These are phyloP conservation scores for Backusella tuberculispora DNA, from an alignment of 192 early-diverging fungal genomes.

Conservation along the genomic window DNA sequence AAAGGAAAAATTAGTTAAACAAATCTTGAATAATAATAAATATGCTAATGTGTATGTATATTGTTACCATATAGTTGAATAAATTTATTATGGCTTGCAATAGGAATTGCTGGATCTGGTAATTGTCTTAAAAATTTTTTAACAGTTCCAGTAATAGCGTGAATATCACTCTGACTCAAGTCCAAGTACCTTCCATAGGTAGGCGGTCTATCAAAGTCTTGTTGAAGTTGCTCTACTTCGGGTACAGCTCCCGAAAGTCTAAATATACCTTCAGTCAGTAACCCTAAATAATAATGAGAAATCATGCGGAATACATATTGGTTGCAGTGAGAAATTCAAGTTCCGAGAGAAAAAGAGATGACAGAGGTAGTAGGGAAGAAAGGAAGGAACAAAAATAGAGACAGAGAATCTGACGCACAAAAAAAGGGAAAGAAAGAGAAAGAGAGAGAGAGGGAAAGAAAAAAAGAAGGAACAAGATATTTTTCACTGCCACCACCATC, in stretches of 20 bases:
- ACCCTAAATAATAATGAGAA: slow-evolving; percentile 29
- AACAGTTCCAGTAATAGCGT: slow-evolving; percentile 38
- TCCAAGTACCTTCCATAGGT: slow-evolving; percentile 33
- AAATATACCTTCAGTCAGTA: slow-evolving; percentile 39
- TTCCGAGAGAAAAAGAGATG: slow-evolving; percentile 4
- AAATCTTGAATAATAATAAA: background rate
- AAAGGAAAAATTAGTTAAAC: background rate
- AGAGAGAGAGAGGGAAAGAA: background rate
- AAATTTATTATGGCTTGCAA: slow-evolving; percentile 25
- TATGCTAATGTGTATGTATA: background rate
- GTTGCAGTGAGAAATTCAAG: background rate
- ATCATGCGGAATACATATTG: slow-evolving; percentile 16
- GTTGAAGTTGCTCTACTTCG: slow-evolving; percentile 32
- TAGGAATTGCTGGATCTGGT: slow-evolving; percentile 39
- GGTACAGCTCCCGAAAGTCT: slow-evolving; percentile 41
- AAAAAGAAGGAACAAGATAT: background rate
- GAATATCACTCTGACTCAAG: slow-evolving; percentile 35
- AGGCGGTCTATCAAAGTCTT: slow-evolving; percentile 32
- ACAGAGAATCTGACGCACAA: too few relatives aligned
- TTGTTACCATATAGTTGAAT: slow-evolving; percentile 19
- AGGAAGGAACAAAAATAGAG: too few relatives aligned
- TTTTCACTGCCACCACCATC: background rate
- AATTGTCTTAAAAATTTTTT: slow-evolving; percentile 39
- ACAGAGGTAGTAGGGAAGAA: background rate
- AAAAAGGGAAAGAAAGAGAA: too few relatives aligned